These are phyloP conservation scores for Jimgerdemannia flammicorona DNA, from an alignment of 192 early-diverging fungal species.

Conservation along the genomic window DNA sequence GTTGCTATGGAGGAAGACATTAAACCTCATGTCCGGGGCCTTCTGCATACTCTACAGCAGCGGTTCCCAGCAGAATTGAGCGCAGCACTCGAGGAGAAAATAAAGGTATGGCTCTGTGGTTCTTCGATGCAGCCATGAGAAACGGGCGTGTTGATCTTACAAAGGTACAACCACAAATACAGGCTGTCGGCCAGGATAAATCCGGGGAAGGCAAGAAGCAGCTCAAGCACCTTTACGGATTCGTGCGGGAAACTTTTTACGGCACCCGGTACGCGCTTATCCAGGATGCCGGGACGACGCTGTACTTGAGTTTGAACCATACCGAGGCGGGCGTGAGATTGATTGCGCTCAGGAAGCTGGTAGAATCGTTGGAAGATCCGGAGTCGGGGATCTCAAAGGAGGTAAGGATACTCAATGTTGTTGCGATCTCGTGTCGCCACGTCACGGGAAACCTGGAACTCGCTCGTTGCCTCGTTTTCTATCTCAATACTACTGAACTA, in stretches of 20 bases:
- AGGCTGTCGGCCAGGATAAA: slow-evolving; percentile 4
- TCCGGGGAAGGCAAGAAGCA: slow-evolving; percentile 14
- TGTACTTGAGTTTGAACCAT: slow-evolving; percentile 80
- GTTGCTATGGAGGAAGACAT: slow-evolving; percentile 13
- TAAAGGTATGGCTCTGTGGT: slow-evolving; percentile 13
- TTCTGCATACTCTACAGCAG: slow-evolving; percentile 32
- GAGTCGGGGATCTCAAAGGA: slow-evolving; percentile 10
- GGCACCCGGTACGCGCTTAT: slow-evolving; percentile 61
- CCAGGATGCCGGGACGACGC: slow-evolving; percentile 67
- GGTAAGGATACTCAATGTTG: background rate
- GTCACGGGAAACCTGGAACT: no score
- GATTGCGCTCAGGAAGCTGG: slow-evolving; percentile 63
- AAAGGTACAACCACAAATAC: background rate
- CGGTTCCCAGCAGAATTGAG: slow-evolving; percentile 42
- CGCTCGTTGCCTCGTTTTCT: background rate
- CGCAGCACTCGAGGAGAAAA: slow-evolving; percentile 30
- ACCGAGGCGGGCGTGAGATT: slow-evolving; percentile 65
- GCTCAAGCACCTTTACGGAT: slow-evolving; percentile 44
- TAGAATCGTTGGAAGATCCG: slow-evolving; percentile 41
- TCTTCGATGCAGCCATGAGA: no score
- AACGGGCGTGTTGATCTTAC: background rate
- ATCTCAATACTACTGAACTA: background rate
- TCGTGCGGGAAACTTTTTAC: slow-evolving; percentile 49
- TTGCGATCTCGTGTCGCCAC: no score
- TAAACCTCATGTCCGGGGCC: slow-evolving; percentile 16